Evolutionary conservation across 2,329 filamentous ascomycete species (phyloP).

Genomic region (Apiospora koreana): DNA sequence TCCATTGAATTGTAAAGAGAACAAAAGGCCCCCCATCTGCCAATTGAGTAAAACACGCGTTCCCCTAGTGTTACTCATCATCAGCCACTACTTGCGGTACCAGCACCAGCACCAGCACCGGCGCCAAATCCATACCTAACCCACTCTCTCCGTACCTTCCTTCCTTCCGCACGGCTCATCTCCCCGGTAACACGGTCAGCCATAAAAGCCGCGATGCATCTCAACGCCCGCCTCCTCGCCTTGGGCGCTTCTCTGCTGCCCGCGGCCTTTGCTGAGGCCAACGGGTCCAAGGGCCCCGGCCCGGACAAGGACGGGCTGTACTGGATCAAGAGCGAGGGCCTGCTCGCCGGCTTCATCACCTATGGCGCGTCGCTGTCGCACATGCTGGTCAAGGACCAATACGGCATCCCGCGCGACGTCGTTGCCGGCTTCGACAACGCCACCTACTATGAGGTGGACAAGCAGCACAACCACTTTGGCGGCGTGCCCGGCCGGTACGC

Average conservation of each 20-base stretch:
- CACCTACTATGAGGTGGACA: slow-evolving; percentile 65
- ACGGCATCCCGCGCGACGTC: slow-evolving; percentile 69
- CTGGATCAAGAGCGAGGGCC: slow-evolving; percentile 66
- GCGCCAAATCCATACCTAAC: neutral
- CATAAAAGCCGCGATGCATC: slow-evolving; percentile 26
- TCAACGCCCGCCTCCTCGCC: slow-evolving; percentile 26
- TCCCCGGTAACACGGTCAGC: neutral
- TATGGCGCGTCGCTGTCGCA: slow-evolving; percentile 76
- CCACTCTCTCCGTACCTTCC: neutral
- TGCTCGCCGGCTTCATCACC: slow-evolving; percentile 69
- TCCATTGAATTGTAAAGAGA: slow-evolving; percentile 1
- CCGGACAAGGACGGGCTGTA: slow-evolving; percentile 68
- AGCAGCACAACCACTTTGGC: slow-evolving; percentile 70
- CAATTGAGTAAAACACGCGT: neutral
- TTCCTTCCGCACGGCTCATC: slow-evolving; percentile 6
- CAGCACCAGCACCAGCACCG: too few species aligned
- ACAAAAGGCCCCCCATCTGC: neutral
- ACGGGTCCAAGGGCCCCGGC: slow-evolving; percentile 24
- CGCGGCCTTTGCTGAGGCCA: slow-evolving; percentile 28
- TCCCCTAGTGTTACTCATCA: neutral
- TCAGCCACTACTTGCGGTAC: neutral
- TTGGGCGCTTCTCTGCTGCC: slow-evolving; percentile 34
- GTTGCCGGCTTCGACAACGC: slow-evolving; percentile 78
- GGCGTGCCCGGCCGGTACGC: slow-evolving; percentile 76
- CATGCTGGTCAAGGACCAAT: slow-evolving; percentile 68